Conservation (phyloP, 2,329 filamentous ascomycete species). For the Ascochyta fabae region DNA sequence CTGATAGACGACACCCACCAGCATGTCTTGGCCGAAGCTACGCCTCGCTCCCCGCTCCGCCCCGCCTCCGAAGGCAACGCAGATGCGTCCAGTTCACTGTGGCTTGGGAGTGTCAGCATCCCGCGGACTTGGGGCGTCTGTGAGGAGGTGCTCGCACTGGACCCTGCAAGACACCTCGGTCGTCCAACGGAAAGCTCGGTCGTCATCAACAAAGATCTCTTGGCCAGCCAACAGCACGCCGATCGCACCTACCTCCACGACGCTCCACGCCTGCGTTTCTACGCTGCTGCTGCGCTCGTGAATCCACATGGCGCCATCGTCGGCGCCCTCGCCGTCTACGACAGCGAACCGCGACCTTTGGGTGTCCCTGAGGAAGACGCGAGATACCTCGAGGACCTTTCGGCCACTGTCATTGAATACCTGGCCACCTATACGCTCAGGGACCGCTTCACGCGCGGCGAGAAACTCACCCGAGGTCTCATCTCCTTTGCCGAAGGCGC, state of each 20-base stretch:
- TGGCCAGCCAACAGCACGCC: conserved; percentile 17
- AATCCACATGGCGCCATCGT: conserved; percentile 34
- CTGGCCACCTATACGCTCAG: conserved; percentile 36
- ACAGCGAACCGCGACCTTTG: conserved; percentile 23
- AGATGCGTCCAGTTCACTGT: conserved; percentile 22
- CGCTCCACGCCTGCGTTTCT: conserved; percentile 26
- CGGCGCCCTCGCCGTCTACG: conserved; percentile 34
- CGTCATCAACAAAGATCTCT: conserved; percentile 21
- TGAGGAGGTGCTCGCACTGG: conserved; percentile 26
- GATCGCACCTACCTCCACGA: conserved; percentile 27
- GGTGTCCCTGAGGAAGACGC: conserved; percentile 24
- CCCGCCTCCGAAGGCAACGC: conserved; percentile 10
- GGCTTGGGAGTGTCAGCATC: conserved; percentile 41
- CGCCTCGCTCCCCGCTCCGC: conserved; percentile 35
- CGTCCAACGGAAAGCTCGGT: neutral
- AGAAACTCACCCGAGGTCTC: conserved; percentile 41
- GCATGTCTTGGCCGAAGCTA: conserved; percentile 50
- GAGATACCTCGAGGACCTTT: conserved; percentile 30
- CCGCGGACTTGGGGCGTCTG: conserved; percentile 37
- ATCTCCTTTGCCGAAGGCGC: conserved; percentile 41
- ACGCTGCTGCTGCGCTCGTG: conserved; percentile 36
- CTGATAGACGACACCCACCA: conserved; percentile 44
- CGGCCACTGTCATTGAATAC: conserved; percentile 34
- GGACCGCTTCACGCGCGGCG: conserved; percentile 34
- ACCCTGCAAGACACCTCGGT: neutral